Percentiles rank a stretch among this genome's conserved stretches.
Conservation (phyloP, 1,284 basidiomycete species). For the Salmacisia buchloeana region DNA sequence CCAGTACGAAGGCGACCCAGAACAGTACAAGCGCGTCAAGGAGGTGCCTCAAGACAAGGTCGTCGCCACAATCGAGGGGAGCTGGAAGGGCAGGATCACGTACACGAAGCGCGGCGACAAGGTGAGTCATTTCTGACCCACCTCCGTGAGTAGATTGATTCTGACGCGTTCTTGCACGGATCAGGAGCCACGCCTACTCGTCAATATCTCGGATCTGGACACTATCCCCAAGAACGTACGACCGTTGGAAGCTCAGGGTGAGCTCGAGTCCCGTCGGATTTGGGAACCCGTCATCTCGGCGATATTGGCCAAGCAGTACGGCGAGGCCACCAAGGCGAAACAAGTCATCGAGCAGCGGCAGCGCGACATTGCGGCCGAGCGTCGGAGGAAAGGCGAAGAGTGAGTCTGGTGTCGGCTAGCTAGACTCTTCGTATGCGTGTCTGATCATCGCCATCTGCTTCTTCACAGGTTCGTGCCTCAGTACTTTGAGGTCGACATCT, state of each 20-base stretch:
- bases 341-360: slow-evolving; percentile 45
- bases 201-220: slow-evolving; percentile 70
- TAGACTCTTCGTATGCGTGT: neutral
- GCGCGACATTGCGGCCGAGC: slow-evolving; percentile 33
- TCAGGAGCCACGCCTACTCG: slow-evolving; percentile 64
- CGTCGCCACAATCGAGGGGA: slow-evolving; percentile 78
- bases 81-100: slow-evolving; percentile 75
- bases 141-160: neutral
- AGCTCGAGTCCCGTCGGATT: slow-evolving; percentile 75
- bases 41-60: slow-evolving; percentile 75
- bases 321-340: slow-evolving; percentile 39
- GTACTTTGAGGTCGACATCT: slow-evolving; percentile 71
- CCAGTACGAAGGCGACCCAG: slow-evolving; percentile 56
- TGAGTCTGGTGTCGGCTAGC: slow-evolving; percentile 40
- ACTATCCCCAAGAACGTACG: slow-evolving; percentile 79
- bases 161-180: neutral
- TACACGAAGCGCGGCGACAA: slow-evolving; percentile 68
- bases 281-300: slow-evolving; percentile 71
- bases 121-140: slow-evolving; percentile 51
- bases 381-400: slow-evolving; percentile 33
- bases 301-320: slow-evolving; percentile 76
- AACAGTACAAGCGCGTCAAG: slow-evolving; percentile 80
- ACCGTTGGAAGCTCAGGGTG: slow-evolving; percentile 70
- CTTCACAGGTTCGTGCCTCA: slow-evolving; percentile 66
- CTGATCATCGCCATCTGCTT: neutral